Base-by-base conservation (phyloP, 495 filamentous ascomycete genomes). In the Letharia lupina region DNA sequence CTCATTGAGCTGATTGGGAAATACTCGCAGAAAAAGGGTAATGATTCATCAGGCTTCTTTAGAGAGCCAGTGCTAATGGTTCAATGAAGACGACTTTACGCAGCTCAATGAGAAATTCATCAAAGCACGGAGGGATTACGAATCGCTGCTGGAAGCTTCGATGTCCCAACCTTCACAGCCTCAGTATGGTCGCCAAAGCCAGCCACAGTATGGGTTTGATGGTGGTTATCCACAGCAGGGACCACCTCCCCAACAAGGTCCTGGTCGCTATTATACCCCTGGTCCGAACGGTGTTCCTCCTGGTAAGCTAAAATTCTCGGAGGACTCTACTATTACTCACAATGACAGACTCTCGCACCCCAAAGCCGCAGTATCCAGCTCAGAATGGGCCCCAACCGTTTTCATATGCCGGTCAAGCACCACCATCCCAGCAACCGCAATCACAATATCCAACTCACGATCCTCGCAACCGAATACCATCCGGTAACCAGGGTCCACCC, bases 91-190 rank as follows among this genome's bases (percentile, higher is more conserved):
- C 77, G 94, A 98, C 73, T 97, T 98, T 73, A 96, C 93, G 4
- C 91, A 96, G 72, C 83, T 98, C 52, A 98, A 98, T 73, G 94
- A 98, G 71, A 98, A 98, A 75, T 98, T 98, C 76, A 98, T 98
- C 81, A 98, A 98, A 77, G 94, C 94, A 15, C 86, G 94, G 65
- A 84, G 93, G 70, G 94, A 98, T 74, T 98, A 98, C 75, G 94
- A 98, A 76, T 86, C 89, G 39, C 81, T 98, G n/a, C 80, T 98
- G 45, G 94, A 98, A 75, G 88, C 90, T 35, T 97, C 93, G 35
- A 97, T 98, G 92, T 86, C 94, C 2, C 91, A 95, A 65, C 85
- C 89, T 11, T 78, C 86, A n/a, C 87, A 90, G 68, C 84, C 86
- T 35, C 88, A 85, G 68, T 93, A 90, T 73, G 64, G 64, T 39